Evolutionary conservation across 192 early-diverging fungal species (phyloP).

Genomic region (Backusella tuberculispora): DNA sequence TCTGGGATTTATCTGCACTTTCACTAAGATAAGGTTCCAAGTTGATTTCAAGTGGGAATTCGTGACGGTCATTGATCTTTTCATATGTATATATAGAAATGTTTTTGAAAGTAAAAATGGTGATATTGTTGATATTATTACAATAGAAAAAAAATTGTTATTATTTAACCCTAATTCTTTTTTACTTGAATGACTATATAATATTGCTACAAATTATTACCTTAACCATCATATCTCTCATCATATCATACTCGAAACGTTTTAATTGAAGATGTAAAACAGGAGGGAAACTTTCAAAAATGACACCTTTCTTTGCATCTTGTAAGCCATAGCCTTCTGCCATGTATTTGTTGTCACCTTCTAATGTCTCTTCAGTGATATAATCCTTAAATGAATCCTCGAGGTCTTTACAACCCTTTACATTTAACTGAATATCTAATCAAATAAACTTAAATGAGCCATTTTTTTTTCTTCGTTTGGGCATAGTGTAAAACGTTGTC

Average conservation of each 20-base stretch:
- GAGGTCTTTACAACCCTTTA: slow-evolving; percentile 90
- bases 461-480: neutral
- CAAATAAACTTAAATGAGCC: neutral
- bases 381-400: slow-evolving; percentile 92
- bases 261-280: slow-evolving; percentile 96
- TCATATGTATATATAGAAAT: neutral
- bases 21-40: slow-evolving; percentile 77
- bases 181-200: neutral
- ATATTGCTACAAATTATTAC: slow-evolving; percentile 32
- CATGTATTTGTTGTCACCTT: slow-evolving; percentile 96
- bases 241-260: slow-evolving; percentile 97
- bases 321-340: slow-evolving; percentile 96
- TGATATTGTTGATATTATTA: neutral
- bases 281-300: slow-evolving; percentile 90
- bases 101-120: neutral
- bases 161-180: neutral
- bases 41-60: slow-evolving; percentile 89
- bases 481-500: neutral
- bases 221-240: slow-evolving; percentile 88
- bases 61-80: slow-evolving; percentile 94
- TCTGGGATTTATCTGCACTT: slow-evolving; percentile 63
- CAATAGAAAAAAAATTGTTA: neutral
- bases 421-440: slow-evolving; percentile 95
- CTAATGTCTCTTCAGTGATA: slow-evolving; percentile 86
- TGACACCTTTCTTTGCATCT: slow-evolving; percentile 95